Base-by-base conservation (phyloP, 371 early-diverging fungal genomes). In the Lichtheimia ramosa region DNA sequence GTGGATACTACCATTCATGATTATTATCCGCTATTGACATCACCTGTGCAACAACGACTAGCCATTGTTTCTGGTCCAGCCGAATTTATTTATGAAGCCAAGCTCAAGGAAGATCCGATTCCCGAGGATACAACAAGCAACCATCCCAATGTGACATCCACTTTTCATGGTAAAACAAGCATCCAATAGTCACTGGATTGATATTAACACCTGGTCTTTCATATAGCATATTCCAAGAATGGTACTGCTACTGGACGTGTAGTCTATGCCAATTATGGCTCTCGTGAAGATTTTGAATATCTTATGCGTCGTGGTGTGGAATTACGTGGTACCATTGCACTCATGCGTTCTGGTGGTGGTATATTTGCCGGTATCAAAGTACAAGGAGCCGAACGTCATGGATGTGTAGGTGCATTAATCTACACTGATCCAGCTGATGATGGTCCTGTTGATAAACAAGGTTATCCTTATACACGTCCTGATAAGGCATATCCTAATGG, bases 221-320 rank as follows among this genome's bases (percentile, higher is more conserved):
- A 14, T 34, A n/a, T 53, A 64, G 64, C 59, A 27, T 84, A 83
- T 59, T 82, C 87, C 39, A 83, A 82, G 24, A 66, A 74, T 28
- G 89, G 89, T 18, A 83, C 80, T 58, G 85, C 80, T 10, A 81
- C 81, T 5, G 88, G 82, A 3, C 77, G 74, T 15, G 67, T 89
- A 0, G 80, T 89, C 8, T 89, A 89, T 65, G 88, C 83, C 21
- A 82, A 87, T 60, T 89, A 83, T 59, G 89, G 89, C 53, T 62
- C 75, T 6, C 43, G 71, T 2, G 74, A 82, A 61, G 89, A 89
- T 65, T 89, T 88, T 64, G 65, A 64, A 40, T 71, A 56, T 7
- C 71, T 89, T 13, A 53, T 63, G n/a, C 59, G 56, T 13, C 68
- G 63, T 18, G 84, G 86, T 2, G 65, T 89, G 24, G 59, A 71